phyloP scores from a whole-genome alignment of 495 filamentous ascomycete genomes.

The Hyaloscypha finlandica region DNA sequence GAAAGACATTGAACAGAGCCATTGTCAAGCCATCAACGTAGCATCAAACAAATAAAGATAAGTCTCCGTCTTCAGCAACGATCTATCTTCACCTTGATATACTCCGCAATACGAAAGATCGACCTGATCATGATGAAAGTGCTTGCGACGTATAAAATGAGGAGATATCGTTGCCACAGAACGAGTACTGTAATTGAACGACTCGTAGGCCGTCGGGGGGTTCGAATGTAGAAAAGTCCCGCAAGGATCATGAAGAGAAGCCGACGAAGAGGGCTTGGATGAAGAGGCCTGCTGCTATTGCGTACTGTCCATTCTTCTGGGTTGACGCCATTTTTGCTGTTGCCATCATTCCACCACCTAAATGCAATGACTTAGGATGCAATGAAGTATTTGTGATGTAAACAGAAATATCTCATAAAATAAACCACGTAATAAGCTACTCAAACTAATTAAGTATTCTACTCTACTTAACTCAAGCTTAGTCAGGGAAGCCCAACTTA shows the following conservation, averaged over 20 bases:
- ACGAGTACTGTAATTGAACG: slow-evolving; percentile 4
- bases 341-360: slow-evolving; percentile 30
- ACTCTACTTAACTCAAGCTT: no score
- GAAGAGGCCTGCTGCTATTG: slow-evolving; percentile 45
- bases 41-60: slow-evolving; percentile 44
- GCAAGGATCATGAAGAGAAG: slow-evolving; percentile 49
- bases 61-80: slow-evolving; percentile 17
- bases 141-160: slow-evolving; percentile 52
- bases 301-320: slow-evolving; percentile 38
- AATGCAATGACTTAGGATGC: no score
- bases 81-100: slow-evolving; percentile 52
- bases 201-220: slow-evolving; percentile 15
- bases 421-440: no score
- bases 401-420: no score
- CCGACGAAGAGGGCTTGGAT: slow-evolving; percentile 53
- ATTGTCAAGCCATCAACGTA: slow-evolving; percentile 51
- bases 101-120: slow-evolving; percentile 60
- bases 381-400: no score
- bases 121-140: slow-evolving; percentile 60
- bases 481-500: no score
- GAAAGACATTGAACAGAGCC: slow-evolving; percentile 45
- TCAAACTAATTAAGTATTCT: no score
- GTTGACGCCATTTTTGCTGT: not conserved
- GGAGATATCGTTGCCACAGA: slow-evolving; percentile 53
- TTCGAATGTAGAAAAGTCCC: slow-evolving; percentile 15